A percentile compares a stretch with the other conserved stretches of the same genome.
Conservation (phyloP, 2,329 filamentous ascomycete species). For the Hymenoscyphus albidus region DNA sequence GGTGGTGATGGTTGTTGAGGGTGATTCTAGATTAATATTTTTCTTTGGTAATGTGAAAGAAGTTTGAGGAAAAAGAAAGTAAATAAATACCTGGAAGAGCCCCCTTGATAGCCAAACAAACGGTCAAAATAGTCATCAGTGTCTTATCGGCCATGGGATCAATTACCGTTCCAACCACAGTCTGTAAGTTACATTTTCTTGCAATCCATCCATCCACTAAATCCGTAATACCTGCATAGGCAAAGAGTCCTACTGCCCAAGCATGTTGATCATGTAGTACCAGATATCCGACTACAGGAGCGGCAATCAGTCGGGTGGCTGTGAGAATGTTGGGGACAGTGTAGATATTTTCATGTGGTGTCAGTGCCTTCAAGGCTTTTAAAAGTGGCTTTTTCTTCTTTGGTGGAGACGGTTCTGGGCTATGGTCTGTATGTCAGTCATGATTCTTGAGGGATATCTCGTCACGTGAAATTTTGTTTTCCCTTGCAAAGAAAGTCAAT, state of each 20-base stretch:
- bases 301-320: slow-evolving; percentile 75
- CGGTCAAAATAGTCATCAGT: slow-evolving; percentile 89
- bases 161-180: slow-evolving; percentile 90
- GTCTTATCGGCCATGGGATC: slow-evolving; percentile 97
- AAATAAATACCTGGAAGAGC: slow-evolving; percentile 62
- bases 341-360: slow-evolving; percentile 83
- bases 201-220: slow-evolving; percentile 93
- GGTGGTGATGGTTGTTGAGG: not conserved
- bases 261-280: slow-evolving; percentile 78
- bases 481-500: not conserved
- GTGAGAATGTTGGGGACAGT: slow-evolving; percentile 94
- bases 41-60: too few relatives aligned
- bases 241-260: slow-evolving; percentile 79
- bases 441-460: not conserved
- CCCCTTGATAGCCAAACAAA: slow-evolving; percentile 79
- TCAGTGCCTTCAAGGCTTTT: slow-evolving; percentile 30
- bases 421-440: not conserved
- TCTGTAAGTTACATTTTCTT: slow-evolving; percentile 79
- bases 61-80: not conserved
- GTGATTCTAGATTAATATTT: too few relatives aligned
- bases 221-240: slow-evolving; percentile 88
- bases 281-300: slow-evolving; percentile 83
- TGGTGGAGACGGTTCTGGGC: not conserved
- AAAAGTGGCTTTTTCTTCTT: slow-evolving; percentile 19
- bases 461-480: not conserved